Conservation (phyloP, 257 asterid species). For the Solanum tacnaense region DNA sequence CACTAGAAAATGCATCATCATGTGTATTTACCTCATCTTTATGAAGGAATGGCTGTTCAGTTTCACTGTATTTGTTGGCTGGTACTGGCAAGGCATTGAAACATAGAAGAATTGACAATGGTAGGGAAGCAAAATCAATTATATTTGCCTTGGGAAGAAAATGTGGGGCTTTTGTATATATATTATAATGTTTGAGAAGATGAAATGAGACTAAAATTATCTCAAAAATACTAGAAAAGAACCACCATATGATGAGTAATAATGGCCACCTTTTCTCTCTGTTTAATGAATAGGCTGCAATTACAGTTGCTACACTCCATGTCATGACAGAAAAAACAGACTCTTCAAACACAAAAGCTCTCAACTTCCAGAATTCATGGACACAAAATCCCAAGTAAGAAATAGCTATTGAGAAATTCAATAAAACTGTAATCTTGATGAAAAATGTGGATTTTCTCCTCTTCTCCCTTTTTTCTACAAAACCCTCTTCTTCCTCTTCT, state of each 20-base stretch:
- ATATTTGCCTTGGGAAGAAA: slow-evolving; percentile 24
- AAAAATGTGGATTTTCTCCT: slow-evolving; percentile 1
- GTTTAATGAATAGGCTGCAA: slow-evolving; percentile 26
- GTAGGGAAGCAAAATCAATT: slow-evolving; percentile 41
- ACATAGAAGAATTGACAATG: slow-evolving; percentile 35
- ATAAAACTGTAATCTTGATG: slow-evolving; percentile 25
- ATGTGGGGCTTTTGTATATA: slow-evolving; percentile 9
- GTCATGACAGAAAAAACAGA: slow-evolving; percentile 23
- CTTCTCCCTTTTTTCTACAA: slow-evolving; percentile 14
- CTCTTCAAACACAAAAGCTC: slow-evolving; percentile 12
- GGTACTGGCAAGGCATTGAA: slow-evolving; percentile 20
- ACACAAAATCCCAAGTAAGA: slow-evolving; percentile 34
- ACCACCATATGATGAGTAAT: slow-evolving; percentile 64
- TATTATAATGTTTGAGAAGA: slow-evolving; percentile 11
- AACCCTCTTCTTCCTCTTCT: neutral
- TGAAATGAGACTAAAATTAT: slow-evolving; percentile 17
- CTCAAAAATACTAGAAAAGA: slow-evolving; percentile 23
- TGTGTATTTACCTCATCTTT: neutral
- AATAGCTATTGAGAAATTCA: slow-evolving; percentile 26
- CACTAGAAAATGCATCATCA: slow-evolving; percentile 35
- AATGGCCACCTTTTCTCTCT: slow-evolving; percentile 48
- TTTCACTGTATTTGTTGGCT: slow-evolving; percentile 9
- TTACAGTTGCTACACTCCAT: slow-evolving; percentile 41
- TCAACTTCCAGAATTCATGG: slow-evolving; percentile 23
- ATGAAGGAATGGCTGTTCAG: slow-evolving; percentile 34